phyloP scores from a whole-genome alignment of 73 alveolate genomes.

The Paramecium biaurelia region DNA sequence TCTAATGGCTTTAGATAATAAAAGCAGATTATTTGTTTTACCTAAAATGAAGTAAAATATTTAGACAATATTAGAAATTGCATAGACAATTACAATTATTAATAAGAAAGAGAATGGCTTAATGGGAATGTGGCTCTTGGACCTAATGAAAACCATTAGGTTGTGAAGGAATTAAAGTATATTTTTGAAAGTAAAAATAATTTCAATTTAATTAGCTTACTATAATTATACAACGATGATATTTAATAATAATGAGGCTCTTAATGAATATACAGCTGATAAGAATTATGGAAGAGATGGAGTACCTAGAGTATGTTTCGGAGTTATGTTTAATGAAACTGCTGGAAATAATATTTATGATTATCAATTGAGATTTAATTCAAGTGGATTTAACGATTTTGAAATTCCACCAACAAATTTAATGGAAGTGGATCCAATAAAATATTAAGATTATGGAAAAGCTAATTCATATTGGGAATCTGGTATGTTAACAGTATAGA shows the following conservation, averaged over 20 bases:
- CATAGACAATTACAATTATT: neutral
- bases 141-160: neutral
- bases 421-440: neutral
- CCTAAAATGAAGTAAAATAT: slow-evolving; percentile 8
- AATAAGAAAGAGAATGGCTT: neutral
- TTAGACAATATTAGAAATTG: slow-evolving; percentile 26
- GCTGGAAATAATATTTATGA: neutral
- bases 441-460: neutral
- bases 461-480: neutral
- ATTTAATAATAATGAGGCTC: neutral
- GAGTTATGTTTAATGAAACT: neutral
- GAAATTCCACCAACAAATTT: slow-evolving; percentile 13
- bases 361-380: slow-evolving; percentile 21
- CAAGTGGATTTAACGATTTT: neutral
- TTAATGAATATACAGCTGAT: neutral
- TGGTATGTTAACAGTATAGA: slow-evolving; percentile 24
- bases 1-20: neutral
- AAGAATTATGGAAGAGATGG: neutral
- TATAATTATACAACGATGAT: neutral
- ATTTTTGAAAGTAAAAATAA: neutral
- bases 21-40: neutral
- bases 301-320: neutral
- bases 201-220: neutral
- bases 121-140: slow-evolving; percentile 49
- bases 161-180: neutral